Evolutionary conservation across 1,284 basidiomycete genomes (phyloP).

Genomic region (Cerioporus squamosus): DNA sequence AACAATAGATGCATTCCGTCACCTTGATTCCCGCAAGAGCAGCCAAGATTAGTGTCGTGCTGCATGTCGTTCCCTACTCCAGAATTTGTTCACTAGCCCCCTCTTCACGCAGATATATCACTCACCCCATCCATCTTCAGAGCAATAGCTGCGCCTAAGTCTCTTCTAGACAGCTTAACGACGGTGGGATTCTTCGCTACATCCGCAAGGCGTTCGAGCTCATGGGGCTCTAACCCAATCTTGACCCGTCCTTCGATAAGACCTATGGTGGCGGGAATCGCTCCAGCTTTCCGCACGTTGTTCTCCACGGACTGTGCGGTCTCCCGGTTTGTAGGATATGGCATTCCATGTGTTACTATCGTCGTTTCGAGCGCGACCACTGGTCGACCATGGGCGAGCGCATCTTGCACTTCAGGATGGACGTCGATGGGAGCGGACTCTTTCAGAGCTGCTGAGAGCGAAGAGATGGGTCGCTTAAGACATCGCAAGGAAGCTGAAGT

Average conservation of each 20-base stretch:
- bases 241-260: slow-evolving; percentile 85
- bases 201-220: slow-evolving; percentile 79
- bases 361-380: slow-evolving; percentile 86
- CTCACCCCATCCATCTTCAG: slow-evolving; percentile 64
- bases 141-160: slow-evolving; percentile 82
- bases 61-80: slow-evolving; percentile 81
- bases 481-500: slow-evolving; percentile 9
- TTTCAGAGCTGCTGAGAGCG: slow-evolving; percentile 18
- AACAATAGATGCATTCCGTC: slow-evolving; percentile 3
- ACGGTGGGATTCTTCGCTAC: slow-evolving; percentile 45
- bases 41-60: slow-evolving; percentile 85
- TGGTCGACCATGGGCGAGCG: slow-evolving; percentile 61
- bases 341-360: slow-evolving; percentile 92
- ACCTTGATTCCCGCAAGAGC: slow-evolving; percentile 84
- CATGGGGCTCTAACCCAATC: slow-evolving; percentile 73
- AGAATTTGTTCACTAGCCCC: not conserved
- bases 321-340: slow-evolving; percentile 77
- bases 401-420: slow-evolving; percentile 81
- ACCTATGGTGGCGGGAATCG: slow-evolving; percentile 91
- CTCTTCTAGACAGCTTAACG: slow-evolving; percentile 87
- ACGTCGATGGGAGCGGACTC: slow-evolving; percentile 54
- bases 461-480: slow-evolving; percentile 11
- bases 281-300: slow-evolving; percentile 79
- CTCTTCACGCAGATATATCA: not conserved
- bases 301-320: slow-evolving; percentile 78